phyloP scores from a whole-genome alignment of 306 rosid species.

The Hippophae tibetana region DNA sequence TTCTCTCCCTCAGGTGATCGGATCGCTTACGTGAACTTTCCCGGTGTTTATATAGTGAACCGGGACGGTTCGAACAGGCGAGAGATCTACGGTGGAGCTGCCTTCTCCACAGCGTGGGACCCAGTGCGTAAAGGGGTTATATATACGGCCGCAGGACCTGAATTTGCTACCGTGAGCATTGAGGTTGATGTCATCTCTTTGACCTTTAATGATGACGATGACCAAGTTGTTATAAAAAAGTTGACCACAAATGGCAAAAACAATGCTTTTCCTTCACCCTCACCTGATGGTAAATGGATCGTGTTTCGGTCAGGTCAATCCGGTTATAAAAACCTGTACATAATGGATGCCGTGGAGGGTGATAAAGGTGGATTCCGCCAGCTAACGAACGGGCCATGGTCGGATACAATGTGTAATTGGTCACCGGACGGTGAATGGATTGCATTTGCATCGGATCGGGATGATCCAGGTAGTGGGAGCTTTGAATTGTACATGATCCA shows the following conservation, averaged over 20 bases:
- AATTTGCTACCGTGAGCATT: constrained; percentile 50
- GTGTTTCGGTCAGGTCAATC: constrained; percentile 72
- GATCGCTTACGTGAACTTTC: constrained; percentile 46
- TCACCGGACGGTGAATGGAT: constrained; percentile 84
- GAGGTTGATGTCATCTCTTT: constrained; percentile 58
- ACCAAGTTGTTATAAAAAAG: constrained; percentile 21
- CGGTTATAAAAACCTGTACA: constrained; percentile 61
- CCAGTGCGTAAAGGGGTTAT: constrained; percentile 48
- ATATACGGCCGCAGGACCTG: constrained; percentile 58
- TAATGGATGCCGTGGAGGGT: constrained; percentile 62
- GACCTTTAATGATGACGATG: constrained; percentile 25
- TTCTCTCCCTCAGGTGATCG: constrained; percentile 63
- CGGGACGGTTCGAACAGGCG: constrained; percentile 66
- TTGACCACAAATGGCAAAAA: constrained; percentile 57
- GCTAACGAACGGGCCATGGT: constrained; percentile 65
- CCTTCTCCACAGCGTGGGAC: constrained; percentile 71
- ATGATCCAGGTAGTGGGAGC: constrained; percentile 52
- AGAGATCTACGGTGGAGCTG: constrained; percentile 25
- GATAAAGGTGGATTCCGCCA: constrained; percentile 35
- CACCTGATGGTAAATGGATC: constrained; percentile 69
- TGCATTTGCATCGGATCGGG: constrained; percentile 66
- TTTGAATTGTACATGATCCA: constrained; percentile 61
- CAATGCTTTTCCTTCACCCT: constrained; percentile 72
- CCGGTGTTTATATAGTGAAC: constrained; percentile 53
- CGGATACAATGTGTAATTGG: constrained; percentile 83